These are phyloP conservation scores for Boletus sp. DNA, from an alignment of 768 basidiomycete genomes.

Conservation along the genomic window DNA sequence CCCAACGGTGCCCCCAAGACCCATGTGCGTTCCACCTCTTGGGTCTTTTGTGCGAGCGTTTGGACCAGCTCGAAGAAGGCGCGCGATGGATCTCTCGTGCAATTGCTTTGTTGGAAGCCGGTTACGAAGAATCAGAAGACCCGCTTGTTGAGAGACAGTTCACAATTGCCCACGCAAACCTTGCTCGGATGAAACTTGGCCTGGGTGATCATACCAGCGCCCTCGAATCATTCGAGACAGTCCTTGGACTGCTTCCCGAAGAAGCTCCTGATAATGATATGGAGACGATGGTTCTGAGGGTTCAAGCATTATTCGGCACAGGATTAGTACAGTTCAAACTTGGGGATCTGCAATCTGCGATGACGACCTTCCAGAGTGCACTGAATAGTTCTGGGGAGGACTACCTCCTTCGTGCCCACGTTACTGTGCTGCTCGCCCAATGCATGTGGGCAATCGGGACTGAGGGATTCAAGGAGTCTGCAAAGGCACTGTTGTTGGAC, in stretches of 20 bases:
- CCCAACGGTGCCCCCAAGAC: conserved; percentile 62
- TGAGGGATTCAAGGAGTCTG: conserved; percentile 71
- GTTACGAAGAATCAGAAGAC: conserved; percentile 88
- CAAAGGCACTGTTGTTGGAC: conserved; percentile 76
- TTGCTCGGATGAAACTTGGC: conserved; percentile 74
- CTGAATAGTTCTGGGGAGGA: conserved; percentile 53
- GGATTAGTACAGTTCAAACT: conserved; percentile 71
- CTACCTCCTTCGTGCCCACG: conserved; percentile 55
- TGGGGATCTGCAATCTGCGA: conserved; percentile 57
- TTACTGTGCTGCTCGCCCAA: conserved; percentile 76
- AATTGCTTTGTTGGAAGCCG: conserved; percentile 72
- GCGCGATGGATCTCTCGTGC: conserved; percentile 54
- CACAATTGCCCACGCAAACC: conserved; percentile 74
- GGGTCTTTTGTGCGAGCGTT: conserved; percentile 78
- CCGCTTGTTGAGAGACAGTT: conserved; percentile 72
- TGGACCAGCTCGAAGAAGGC: conserved; percentile 68
- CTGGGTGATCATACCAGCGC: conserved; percentile 56
- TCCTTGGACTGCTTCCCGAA: conserved; percentile 62
- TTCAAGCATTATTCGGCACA: conserved; percentile 65
- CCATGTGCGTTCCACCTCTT: conserved; percentile 78
- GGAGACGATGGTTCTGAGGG: conserved; percentile 43
- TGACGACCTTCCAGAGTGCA: conserved; percentile 66
- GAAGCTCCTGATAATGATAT: conserved; percentile 35
- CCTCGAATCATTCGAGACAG: conserved; percentile 67
- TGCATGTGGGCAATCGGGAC: conserved; percentile 79